Percentiles rank a stretch among this genome's conserved stretches.
These are phyloP conservation scores for Suillus ampliporus DNA, from an alignment of 768 basidiomycete species.

Conservation along the genomic window DNA sequence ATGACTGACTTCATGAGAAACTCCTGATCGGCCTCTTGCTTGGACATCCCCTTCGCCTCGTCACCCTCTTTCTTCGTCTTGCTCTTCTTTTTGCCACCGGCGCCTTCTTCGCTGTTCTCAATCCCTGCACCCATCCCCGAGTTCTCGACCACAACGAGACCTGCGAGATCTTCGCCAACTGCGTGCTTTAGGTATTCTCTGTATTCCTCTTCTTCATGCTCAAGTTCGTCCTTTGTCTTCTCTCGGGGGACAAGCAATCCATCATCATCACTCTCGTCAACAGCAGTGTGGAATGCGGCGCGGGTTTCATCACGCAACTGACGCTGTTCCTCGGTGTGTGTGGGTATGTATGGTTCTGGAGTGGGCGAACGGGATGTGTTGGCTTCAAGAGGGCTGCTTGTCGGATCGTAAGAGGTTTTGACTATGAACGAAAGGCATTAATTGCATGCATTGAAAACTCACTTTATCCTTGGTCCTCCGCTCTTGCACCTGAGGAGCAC, in stretches of 20 bases:
- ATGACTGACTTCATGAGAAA: conserved; percentile 85
- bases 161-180: conserved; percentile 76
- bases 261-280: conserved; percentile 51
- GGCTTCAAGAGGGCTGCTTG: conserved; percentile 64
- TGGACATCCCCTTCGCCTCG: conserved; percentile 36
- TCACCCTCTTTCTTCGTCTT: conserved; percentile 42
- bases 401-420: conserved; percentile 77
- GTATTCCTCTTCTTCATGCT: conserved; percentile 87
- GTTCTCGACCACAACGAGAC: conserved; percentile 63
- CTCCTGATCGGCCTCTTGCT: conserved; percentile 53
- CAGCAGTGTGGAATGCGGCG: conserved; percentile 71
- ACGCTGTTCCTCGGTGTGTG: conserved; percentile 81
- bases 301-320: conserved; percentile 82
- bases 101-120: conserved; percentile 35
- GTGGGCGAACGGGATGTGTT: conserved; percentile 62
- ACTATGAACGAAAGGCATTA: conserved; percentile 39
- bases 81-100: conserved; percentile 31
- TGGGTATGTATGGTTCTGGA: conserved; percentile 53
- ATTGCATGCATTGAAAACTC: conserved; percentile 10
- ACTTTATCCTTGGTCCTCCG: conserved; percentile 58
- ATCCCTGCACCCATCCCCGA: conserved; percentile 19
- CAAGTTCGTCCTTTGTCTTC: conserved; percentile 77
- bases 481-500: conserved; percentile 25
- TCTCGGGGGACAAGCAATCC: conserved; percentile 76
- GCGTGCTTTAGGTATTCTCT: conserved; percentile 78